Conservation (phyloP, 768 basidiomycete genomes). For the Fomitopsis pulvina region DNA sequence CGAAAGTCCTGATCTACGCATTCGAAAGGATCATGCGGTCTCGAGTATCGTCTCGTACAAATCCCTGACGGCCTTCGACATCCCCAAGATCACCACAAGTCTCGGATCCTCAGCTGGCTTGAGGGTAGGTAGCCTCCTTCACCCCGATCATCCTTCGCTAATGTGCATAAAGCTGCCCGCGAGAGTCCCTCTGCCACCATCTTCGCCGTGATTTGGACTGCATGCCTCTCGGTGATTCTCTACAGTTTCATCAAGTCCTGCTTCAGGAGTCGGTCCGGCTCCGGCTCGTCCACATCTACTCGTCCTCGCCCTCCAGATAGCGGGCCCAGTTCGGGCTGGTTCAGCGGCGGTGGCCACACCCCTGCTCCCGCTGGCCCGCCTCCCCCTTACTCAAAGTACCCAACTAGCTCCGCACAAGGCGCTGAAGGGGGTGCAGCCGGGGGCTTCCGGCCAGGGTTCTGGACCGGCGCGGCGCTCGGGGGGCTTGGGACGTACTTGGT, state of each 20-base stretch:
- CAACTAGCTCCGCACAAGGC: slow-evolving; percentile 25
- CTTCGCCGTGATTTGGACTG: slow-evolving; percentile 54
- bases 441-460: slow-evolving; percentile 71
- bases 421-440: slow-evolving; percentile 16
- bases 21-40: slow-evolving; percentile 75
- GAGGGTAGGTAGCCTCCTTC: slow-evolving; percentile 5
- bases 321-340: slow-evolving; percentile 42
- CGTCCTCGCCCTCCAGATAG: slow-evolving; percentile 24
- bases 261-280: slow-evolving; percentile 26
- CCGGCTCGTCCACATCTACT: slow-evolving; percentile 23
- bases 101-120: slow-evolving; percentile 12
- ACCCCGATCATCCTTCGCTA: neutral
- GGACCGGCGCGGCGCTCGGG: slow-evolving; percentile 75
- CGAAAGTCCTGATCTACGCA: neutral
- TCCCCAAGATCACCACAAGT: slow-evolving; percentile 11
- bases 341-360: slow-evolving; percentile 35
- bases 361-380: slow-evolving; percentile 32
- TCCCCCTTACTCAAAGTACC: slow-evolving; percentile 49
- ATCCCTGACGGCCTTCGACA: slow-evolving; percentile 37
- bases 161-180: slow-evolving; percentile 26
- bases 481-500: slow-evolving; percentile 56
- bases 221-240: slow-evolving; percentile 42
- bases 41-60: slow-evolving; percentile 77
- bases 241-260: slow-evolving; percentile 59
- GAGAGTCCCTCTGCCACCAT: slow-evolving; percentile 40